Base-by-base conservation (phyloP, 2,329 filamentous ascomycete genomes). In the Fusarium hostae region DNA sequence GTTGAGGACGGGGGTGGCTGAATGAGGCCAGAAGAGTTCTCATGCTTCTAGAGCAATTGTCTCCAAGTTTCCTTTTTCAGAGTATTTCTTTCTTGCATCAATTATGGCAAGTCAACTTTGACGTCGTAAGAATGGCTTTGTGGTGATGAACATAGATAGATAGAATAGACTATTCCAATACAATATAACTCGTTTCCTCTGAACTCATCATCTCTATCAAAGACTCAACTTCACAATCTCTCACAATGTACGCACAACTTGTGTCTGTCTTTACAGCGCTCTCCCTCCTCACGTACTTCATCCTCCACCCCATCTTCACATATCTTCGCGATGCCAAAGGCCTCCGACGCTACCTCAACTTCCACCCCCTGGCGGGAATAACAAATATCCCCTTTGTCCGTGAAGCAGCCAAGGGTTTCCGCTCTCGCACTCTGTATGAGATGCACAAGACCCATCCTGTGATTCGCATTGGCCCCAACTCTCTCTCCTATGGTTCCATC, bases 371-470 rank as follows among this genome's bases (percentile, higher is more conserved):
- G 12, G 66, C 69, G 1, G 75, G 75, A 20, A 63, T 76, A 34
- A 68, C 68, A 26, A 74, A 76, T 8, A 39, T 75, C 13, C 60
- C 65, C 16, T 77, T 73, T n/a, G 59, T 75, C 41, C 13, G 63
- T 18, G 64, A 77, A 62, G 56, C 72, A 11, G 68, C 71, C 5
- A 71, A 76, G 47, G 76, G 72, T 76, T 72, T 85, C 85, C 68
- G 86, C 80, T 47, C 84, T 79, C 41, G 81, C 82, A 76, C 86
- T 82, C 59, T 85, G 79, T 24, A 84, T 80, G 82, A 84, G 64
- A 74, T 85, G 45, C 86, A 88, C 76, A 83, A 84, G 62, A 81
- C 80, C 51, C 71, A 84, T 4, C 75, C 77, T 2, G 68, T 80
- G 6, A 70, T 80, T 8, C 77, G 78, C 12, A 77, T 72, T 1